A percentile compares a stretch with the other conserved stretches of the same genome.
Conservation (phyloP, 176 grass and related monocot species). For the Rhipidocladum racemiflorum region DNA sequence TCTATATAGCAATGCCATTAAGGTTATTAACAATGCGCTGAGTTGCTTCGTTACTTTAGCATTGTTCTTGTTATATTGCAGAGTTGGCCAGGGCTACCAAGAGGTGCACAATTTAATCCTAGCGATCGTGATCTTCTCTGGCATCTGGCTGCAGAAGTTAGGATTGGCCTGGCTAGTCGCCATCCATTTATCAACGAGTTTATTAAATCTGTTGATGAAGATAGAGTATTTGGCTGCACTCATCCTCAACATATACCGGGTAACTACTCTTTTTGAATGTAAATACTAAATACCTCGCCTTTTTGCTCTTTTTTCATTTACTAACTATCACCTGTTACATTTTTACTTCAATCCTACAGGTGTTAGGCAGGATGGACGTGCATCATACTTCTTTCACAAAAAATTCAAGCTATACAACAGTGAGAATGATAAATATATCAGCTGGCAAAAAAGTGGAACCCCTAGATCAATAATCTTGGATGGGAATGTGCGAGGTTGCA, state of each 20-base stretch:
- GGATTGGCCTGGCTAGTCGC: slow-evolving; percentile 36
- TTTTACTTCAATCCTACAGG: slow-evolving; percentile 44
- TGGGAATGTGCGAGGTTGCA: slow-evolving; percentile 51
- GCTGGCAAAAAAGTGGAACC: slow-evolving; percentile 53
- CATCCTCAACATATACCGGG: slow-evolving; percentile 71
- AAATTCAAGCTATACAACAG: slow-evolving; percentile 28
- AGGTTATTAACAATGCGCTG: background rate
- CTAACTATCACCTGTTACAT: background rate
- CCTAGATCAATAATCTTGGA: slow-evolving; percentile 48
- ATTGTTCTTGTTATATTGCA: slow-evolving; percentile 30
- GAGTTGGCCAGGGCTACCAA: slow-evolving; percentile 76
- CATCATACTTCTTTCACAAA: slow-evolving; percentile 84
- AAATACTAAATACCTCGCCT: slow-evolving; percentile 8
- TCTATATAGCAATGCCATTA: background rate
- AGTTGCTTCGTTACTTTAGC: slow-evolving; percentile 22
- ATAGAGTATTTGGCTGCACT: slow-evolving; percentile 39
- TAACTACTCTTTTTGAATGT: slow-evolving; percentile 34
- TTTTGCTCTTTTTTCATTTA: background rate
- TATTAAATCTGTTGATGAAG: slow-evolving; percentile 53
- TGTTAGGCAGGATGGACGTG: slow-evolving; percentile 53
- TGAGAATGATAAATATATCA: slow-evolving; percentile 34
- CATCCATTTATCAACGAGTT: slow-evolving; percentile 82
- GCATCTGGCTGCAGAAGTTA: slow-evolving; percentile 77
- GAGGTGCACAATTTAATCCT: slow-evolving; percentile 75
- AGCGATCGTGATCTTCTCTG: slow-evolving; percentile 72